Percentiles rank a stretch among this genome's conserved stretches.
Evolutionary conservation across 305 asterid species (phyloP).

Genomic region (Fraxinus greggii): DNA sequence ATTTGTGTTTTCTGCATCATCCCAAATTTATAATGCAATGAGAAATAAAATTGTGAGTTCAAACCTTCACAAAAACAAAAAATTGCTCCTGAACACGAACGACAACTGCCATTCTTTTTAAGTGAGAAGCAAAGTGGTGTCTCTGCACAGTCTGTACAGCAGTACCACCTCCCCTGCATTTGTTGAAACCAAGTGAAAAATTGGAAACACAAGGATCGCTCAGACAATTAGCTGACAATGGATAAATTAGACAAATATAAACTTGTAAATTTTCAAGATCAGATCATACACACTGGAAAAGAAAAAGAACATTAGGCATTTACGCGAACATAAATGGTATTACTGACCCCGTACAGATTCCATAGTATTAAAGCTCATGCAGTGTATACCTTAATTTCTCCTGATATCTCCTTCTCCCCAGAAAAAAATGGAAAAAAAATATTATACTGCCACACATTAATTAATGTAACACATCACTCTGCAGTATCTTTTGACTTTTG

Average conservation of each 20-base stretch:
- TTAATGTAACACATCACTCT: neutral
- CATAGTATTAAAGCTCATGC: neutral
- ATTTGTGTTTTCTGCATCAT: neutral
- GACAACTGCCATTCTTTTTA: conserved; percentile 96
- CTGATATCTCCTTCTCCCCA: neutral
- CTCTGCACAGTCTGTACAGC: conserved; percentile 95
- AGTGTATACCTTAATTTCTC: neutral
- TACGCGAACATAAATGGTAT: neutral
- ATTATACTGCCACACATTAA: neutral
- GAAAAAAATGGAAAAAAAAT: neutral
- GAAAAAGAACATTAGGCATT: neutral
- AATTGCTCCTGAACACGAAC: conserved; percentile 91
- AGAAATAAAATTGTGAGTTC: neutral
- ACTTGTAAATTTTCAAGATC: neutral
- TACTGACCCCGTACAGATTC: neutral
- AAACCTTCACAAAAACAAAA: conserved; percentile 86
- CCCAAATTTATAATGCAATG: neutral
- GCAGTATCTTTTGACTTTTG: neutral
- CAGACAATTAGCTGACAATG: neutral
- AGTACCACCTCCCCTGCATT: conserved; percentile 74
- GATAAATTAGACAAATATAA: neutral
- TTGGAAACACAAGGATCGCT: conserved; percentile 16
- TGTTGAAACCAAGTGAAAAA: conserved; percentile 21
- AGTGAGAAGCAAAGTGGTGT: conserved; percentile 93
- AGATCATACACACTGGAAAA: neutral